phyloP scores from a whole-genome alignment of 2,329 filamentous ascomycete species.

The Mollisiaceae sp. region DNA sequence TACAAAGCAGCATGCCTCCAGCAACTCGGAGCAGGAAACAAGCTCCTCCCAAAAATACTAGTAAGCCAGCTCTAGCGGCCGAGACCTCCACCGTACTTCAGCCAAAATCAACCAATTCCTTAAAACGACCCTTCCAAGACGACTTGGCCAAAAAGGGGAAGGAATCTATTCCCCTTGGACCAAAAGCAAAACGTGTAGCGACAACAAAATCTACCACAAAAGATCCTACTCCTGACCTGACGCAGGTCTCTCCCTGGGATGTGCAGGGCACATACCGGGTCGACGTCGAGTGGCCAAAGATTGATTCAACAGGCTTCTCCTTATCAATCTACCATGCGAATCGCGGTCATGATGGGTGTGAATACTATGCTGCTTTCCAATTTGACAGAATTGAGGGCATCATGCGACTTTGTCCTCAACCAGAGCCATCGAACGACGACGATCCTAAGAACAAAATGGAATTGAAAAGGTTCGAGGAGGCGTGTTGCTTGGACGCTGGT shows the following conservation, averaged over 20 bases:
- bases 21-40: conserved; percentile 7
- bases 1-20: not conserved
- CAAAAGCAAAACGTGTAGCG: not conserved
- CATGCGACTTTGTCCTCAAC: conserved; percentile 14
- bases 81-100: not conserved
- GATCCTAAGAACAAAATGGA: not conserved
- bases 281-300: not conserved
- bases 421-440: not conserved
- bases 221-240: too few relatives aligned
- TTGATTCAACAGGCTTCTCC: conserved; percentile 13
- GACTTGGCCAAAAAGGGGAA: not conserved
- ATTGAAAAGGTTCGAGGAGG: conserved; percentile 1
- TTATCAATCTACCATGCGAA: conserved; percentile 5
- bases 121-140: not conserved
- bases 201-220: too few relatives aligned
- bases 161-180: not conserved
- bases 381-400: conserved; percentile 20
- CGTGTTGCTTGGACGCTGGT: not conserved
- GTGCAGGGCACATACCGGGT: not conserved
- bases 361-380: conserved; percentile 13
- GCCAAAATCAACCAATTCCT: conserved; percentile 1
- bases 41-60: not conserved
- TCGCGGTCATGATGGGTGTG: not conserved
- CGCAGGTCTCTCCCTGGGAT: not conserved
- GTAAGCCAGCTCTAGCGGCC: not conserved